Evolutionary conservation across 345 rosid species (phyloP).

Genomic region (Citrus inodora): DNA sequence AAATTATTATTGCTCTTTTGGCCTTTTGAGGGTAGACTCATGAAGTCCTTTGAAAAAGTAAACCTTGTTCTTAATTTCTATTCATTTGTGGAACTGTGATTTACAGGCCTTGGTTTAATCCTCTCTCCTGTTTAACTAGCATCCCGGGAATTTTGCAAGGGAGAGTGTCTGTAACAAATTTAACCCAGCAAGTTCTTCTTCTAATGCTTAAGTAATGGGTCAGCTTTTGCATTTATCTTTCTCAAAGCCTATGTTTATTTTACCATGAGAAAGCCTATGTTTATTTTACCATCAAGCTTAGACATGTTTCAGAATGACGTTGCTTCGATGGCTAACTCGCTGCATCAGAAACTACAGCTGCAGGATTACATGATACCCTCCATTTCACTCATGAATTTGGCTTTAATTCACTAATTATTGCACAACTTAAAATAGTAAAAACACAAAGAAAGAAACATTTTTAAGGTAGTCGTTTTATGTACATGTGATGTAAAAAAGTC

Average conservation of each 20-base stretch:
- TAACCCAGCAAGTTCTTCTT: not conserved
- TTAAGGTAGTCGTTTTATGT: too few species aligned
- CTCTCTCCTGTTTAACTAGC: not conserved
- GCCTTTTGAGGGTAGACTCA: not conserved
- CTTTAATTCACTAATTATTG: too few species aligned
- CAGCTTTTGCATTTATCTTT: not conserved
- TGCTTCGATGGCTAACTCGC: too few species aligned
- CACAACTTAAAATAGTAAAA: too few species aligned
- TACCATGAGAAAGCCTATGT: not conserved
- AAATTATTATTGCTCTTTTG: not conserved
- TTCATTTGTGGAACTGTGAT: not conserved
- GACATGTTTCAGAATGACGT: too few species aligned
- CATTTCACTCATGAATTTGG: too few species aligned
- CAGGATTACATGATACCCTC: too few species aligned
- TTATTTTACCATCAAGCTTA: not conserved
- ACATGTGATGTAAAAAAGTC: too few species aligned
- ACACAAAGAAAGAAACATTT: too few species aligned
- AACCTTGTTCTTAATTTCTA: not conserved
- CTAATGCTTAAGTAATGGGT: not conserved
- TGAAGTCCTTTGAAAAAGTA: not conserved
- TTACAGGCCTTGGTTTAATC: too few species aligned
- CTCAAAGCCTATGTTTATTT: not conserved
- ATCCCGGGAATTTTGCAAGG: not conserved
- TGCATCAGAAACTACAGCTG: too few species aligned
- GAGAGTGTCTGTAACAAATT: not conserved